Evolutionary conservation across 129 eudicot species (phyloP), one percentile per base, ranked within the genome.

Genomic region (Lactuca sativa): DNA sequence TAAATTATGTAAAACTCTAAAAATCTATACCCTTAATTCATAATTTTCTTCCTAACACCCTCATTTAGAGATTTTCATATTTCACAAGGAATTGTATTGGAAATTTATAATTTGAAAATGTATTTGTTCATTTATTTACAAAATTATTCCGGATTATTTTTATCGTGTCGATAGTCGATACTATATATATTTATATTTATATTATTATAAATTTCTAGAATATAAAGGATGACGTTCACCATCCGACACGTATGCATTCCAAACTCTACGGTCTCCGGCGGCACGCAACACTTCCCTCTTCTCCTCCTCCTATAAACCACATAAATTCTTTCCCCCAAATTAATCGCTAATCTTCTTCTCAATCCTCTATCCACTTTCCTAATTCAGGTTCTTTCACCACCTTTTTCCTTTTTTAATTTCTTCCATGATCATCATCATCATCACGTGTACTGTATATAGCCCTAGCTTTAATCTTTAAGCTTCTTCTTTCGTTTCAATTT

Each of bases 301-400:
- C 47, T 4, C 63, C 12, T 16, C 9, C 58, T 56, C 65, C 69
- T 82, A 82, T 79, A 77, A 60, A 78, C 86, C 82, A 77, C 88
- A 69, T 37, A 80, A 40, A 58, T 51, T n/a, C 32, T 16, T 30
- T 30, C 63, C 31, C 21, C 64, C 71, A 47, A 17, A 7, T 31
- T 51, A 37, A 25, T 51, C 76, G 36, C 30, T 11, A 5, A 49
- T 48, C 30, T 13, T 65, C 67, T 43, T 59, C 79, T 56, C 41
- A 34, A 43, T 32, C 31, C 43, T 34, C 49, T 40, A 59, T 64
- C 78, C 30, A 70, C 31, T 41, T 30, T 70, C 40, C 44, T 64
- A 47, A 47, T 10, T 53, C 77, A 72, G 80, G 82, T 71, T 78
- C 55, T 58, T 70, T 17, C 51, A 43, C 36, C 51, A 38, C 18